phyloP scores from a whole-genome alignment of 768 basidiomycete species.

The Leccinum sublutescens region DNA sequence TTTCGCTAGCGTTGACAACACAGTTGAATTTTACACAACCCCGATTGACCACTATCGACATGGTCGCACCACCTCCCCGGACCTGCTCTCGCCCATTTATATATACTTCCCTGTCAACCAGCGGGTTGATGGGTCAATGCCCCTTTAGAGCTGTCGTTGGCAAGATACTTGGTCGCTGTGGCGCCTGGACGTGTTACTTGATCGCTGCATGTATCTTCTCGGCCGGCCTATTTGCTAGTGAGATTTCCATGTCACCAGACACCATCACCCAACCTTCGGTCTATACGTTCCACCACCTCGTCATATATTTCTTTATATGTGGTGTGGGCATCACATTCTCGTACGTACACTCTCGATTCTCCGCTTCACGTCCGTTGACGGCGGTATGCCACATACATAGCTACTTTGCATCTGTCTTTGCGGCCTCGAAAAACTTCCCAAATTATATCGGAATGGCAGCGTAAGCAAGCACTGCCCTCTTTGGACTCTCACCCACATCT shows the following conservation, averaged over 20 bases:
- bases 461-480: conserved; percentile 66
- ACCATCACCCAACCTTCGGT: conserved; percentile 36
- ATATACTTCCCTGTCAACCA: conserved; percentile 25
- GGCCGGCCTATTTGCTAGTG: conserved; percentile 60
- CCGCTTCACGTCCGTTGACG: conserved; percentile 2
- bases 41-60: conserved; percentile 73
- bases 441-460: conserved; percentile 61
- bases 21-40: conserved; percentile 68
- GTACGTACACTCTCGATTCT: conserved; percentile 41
- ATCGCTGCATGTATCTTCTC: conserved; percentile 58
- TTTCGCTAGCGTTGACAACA: conserved; percentile 60
- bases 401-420: conserved; percentile 74
- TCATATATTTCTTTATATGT: conserved; percentile 57
- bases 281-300: conserved; percentile 50
- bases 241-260: conserved; percentile 47
- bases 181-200: conserved; percentile 67
- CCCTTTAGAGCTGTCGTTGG: conserved; percentile 71
- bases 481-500: conserved; percentile 79
- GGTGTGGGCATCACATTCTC: conserved; percentile 72
- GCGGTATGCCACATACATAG: conserved; percentile 22
- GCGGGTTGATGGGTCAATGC: conserved; percentile 84
- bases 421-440: conserved; percentile 71
- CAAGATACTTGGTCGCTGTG: conserved; percentile 62
- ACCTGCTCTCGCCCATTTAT: neutral
- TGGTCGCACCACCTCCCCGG: conserved; percentile 46